Evolutionary conservation across 768 basidiomycete species (phyloP).

Genomic region (Filobasidium wieringae): DNA sequence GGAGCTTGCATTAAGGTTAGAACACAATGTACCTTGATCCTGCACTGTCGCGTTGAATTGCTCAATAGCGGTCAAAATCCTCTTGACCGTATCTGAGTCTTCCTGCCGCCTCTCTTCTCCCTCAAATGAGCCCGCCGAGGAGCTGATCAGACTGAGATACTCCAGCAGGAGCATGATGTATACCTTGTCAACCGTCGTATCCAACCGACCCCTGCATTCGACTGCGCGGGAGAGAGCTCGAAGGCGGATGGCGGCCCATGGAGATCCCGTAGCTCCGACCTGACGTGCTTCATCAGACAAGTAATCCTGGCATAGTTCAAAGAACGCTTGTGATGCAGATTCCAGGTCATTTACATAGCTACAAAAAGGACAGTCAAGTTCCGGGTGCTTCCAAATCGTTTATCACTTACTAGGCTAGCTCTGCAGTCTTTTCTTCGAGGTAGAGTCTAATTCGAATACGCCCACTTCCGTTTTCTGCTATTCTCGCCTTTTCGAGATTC

Average conservation of each 20-base stretch:
- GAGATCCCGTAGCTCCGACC: not conserved
- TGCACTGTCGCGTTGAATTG: not conserved
- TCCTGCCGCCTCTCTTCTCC: too few species aligned
- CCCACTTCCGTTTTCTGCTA: constrained; percentile 69
- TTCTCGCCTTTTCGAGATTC: constrained; percentile 54
- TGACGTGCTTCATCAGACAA: constrained; percentile 3
- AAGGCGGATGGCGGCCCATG: constrained; percentile 3
- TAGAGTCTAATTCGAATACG: constrained; percentile 75
- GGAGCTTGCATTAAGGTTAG: too few species aligned
- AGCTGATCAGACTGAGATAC: constrained; percentile 1
- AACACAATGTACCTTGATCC: not conserved
- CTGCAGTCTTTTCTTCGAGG: constrained; percentile 73
- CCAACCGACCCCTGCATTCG: constrained; percentile 3
- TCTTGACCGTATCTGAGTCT: not conserved
- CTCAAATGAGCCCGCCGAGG: not conserved
- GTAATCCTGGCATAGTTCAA: constrained; percentile 7
- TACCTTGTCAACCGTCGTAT: not conserved
- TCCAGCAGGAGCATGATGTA: constrained; percentile 9
- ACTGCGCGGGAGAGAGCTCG: constrained; percentile 6
- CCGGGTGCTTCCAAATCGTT: not conserved
- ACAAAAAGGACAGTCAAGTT: too few species aligned
- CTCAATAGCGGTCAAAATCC: not conserved
- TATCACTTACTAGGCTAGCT: constrained; percentile 68
- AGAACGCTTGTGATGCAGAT: constrained; percentile 1
- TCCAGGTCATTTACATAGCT: constrained; percentile 3